These are phyloP conservation scores for Paraconiothyrium sp. DNA, from an alignment of 2,329 filamentous ascomycete species.

Conservation along the genomic window DNA sequence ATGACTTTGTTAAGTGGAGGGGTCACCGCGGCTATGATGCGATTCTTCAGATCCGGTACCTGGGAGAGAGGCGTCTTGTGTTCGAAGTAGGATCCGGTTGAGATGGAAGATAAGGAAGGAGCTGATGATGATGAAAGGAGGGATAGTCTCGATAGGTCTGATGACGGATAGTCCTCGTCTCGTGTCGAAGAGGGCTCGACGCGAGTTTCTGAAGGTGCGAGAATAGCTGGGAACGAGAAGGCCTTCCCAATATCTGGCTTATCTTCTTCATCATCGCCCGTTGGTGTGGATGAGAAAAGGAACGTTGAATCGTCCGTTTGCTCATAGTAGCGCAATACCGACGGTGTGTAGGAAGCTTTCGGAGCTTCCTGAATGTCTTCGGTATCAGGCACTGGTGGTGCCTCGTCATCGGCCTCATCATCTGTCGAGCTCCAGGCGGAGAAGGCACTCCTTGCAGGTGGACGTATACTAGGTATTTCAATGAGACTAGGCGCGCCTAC, in stretches of 20 bases:
- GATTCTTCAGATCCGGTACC: constrained; percentile 35
- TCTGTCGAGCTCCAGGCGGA: constrained; percentile 51
- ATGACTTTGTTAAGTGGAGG: constrained; percentile 37
- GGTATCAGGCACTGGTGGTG: constrained; percentile 27
- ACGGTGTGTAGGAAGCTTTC: constrained; percentile 36
- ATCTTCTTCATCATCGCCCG: constrained; percentile 30
- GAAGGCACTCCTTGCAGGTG: constrained; percentile 46
- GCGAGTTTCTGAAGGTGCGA: constrained; percentile 24
- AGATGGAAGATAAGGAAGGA: constrained; percentile 41
- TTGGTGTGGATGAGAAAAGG: constrained; percentile 44
- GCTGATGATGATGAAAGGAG: constrained; percentile 43
- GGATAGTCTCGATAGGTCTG: constrained; percentile 34
- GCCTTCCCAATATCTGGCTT: constrained; percentile 31
- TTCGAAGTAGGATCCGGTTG: constrained; percentile 46
- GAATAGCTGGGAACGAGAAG: constrained; percentile 32
- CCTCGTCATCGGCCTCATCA: constrained; percentile 42
- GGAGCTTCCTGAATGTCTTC: constrained; percentile 15
- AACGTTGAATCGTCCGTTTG: constrained; percentile 35
- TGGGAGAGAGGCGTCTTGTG: constrained; percentile 37
- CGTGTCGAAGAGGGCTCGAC: constrained; percentile 18
- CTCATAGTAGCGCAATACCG: constrained; percentile 44
- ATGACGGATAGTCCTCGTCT: constrained; percentile 36
- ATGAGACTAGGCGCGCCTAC: constrained; percentile 36
- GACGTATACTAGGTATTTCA: constrained; percentile 42
- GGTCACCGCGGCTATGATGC: constrained; percentile 44